Base-by-base conservation (phyloP, 257 asterid species). In the Cynanchum wilfordii region DNA sequence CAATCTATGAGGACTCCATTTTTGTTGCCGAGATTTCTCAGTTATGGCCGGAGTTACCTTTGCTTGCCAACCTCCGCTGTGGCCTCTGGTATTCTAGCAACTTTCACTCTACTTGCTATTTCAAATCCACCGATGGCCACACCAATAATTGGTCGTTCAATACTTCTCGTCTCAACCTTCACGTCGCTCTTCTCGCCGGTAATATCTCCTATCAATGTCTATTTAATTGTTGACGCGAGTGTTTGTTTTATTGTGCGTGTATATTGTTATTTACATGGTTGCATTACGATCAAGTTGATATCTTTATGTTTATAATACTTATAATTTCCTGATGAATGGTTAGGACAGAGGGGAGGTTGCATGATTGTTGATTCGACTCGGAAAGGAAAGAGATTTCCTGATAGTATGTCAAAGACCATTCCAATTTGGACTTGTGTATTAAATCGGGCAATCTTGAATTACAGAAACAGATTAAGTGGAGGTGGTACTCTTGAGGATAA, bases 41-140 rank as follows among this genome's bases (percentile, higher is more conserved):
- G 81, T 74, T 94, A 40, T 94, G 98, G 99, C 99, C 97, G 69
- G 88, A 89, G 74, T 84, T 94, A 15, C 98, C 99, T 5, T 85
- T 89, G 29, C 58, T 94, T n/a, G 97, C 98, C 76, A 94, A 91
- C 73, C 97, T 94, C 76, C 93, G 99, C 0, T 94, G 99, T 68
- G 99, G 99, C 2, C 95, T 94, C 50, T 94, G 99, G 99, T 94
- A 91, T 80, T 87, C 85, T 1, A 77, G 81, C 22, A 87, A 78
- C 8, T 89, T 91, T 78, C 79, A 90, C 69, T 85, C 82, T 74
- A 85, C 83, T 6, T 90, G 98, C 70, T 94, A 94, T 80, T 94
- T 91, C 89, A 94, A 94, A 84, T 94, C 99, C 76, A 94, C 99
- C 67, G 99, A 94, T 71, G 99, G 99, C 77, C 99, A 94, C 78